Conservation (phyloP, 305 asterid species). For the Fraxinus albicans region DNA sequence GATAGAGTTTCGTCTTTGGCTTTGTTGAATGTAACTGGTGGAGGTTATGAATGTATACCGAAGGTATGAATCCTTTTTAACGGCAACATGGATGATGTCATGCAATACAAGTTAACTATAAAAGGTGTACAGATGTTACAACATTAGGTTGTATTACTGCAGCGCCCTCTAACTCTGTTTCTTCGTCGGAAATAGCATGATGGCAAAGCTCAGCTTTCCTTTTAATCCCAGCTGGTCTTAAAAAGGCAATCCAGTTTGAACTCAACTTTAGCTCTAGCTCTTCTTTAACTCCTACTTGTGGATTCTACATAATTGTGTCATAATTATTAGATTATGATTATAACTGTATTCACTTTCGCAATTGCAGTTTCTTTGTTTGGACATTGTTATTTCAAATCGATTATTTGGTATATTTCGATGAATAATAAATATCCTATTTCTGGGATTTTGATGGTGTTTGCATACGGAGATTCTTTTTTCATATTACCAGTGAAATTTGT, state of each 20-base stretch:
- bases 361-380: not conserved
- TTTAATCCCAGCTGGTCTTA: not conserved
- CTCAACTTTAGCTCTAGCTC: not conserved
- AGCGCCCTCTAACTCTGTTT: not conserved
- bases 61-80: conserved; percentile 46
- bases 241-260: not conserved
- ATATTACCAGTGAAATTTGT: not conserved
- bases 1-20: conserved; percentile 75
- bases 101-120: not conserved
- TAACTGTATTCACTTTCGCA: not conserved
- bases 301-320: not conserved
- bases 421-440: not conserved
- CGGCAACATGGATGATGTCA: not conserved
- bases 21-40: conserved; percentile 92
- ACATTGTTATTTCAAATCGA: not conserved
- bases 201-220: not conserved
- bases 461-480: not conserved
- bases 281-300: not conserved
- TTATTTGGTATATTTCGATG: not conserved
- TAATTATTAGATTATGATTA: not conserved
- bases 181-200: not conserved
- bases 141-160: not conserved
- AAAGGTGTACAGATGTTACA: not conserved
- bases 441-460: not conserved
- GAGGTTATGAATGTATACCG: conserved; percentile 93